Percentiles rank a stretch among this genome's conserved stretches.
These are phyloP conservation scores for Cladosporium phlei DNA, from an alignment of 2,329 filamentous ascomycete species.

Conservation along the genomic window DNA sequence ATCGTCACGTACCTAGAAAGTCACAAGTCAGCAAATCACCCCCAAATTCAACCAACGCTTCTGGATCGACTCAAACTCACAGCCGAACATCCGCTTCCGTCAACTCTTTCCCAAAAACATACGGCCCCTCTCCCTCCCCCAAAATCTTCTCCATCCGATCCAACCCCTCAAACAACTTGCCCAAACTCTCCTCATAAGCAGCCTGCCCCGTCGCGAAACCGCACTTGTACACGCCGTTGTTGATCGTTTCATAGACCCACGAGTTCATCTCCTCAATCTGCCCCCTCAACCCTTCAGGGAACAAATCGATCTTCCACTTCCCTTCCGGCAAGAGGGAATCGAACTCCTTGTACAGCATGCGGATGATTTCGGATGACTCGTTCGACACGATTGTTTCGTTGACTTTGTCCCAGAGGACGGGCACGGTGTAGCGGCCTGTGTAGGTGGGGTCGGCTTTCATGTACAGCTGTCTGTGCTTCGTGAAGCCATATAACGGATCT, in stretches of 20 bases:
- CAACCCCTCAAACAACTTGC: conserved; percentile 67
- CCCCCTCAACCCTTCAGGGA: conserved; percentile 58
- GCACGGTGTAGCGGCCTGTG: conserved; percentile 72
- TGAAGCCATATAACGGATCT: conserved; percentile 62
- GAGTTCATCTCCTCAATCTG: conserved; percentile 72
- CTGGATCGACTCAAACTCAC: conserved; percentile 35
- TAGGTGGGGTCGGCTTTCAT: conserved; percentile 64
- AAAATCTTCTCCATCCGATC: conserved; percentile 73
- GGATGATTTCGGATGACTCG: conserved; percentile 83
- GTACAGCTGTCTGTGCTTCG: conserved; percentile 68
- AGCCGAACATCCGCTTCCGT: conserved; percentile 81
- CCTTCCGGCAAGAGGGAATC: conserved; percentile 50
- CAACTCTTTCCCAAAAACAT: conserved; percentile 67
- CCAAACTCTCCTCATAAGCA: conserved; percentile 73
- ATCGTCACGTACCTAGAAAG: conserved; percentile 54
- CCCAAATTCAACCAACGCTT: conserved; percentile 1
- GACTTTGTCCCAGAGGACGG: conserved; percentile 68
- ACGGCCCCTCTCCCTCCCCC: conserved; percentile 50
- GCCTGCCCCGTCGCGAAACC: conserved; percentile 81
- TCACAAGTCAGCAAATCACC: background rate
- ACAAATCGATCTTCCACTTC: conserved; percentile 56
- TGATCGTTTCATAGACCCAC: conserved; percentile 68
- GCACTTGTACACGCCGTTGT: conserved; percentile 51
- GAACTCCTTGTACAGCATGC: conserved; percentile 81
- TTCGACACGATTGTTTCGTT: conserved; percentile 72